A percentile compares a stretch with the other conserved stretches of the same genome.
These are phyloP conservation scores for Russula abietina DNA, from an alignment of 768 basidiomycete species.

Conservation along the genomic window DNA sequence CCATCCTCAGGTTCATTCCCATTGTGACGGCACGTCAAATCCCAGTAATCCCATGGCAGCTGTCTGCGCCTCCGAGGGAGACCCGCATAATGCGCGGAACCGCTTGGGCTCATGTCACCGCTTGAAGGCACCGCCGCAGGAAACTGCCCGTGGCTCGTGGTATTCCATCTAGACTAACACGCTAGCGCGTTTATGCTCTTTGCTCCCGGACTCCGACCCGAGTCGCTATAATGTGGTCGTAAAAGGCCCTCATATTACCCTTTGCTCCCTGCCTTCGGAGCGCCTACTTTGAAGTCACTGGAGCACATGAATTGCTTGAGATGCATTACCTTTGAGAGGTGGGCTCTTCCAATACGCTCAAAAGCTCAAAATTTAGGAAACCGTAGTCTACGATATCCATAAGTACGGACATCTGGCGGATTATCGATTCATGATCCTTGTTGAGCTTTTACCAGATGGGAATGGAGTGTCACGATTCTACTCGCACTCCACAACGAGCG, in stretches of 20 bases:
- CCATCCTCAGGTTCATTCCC: neutral
- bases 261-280: neutral
- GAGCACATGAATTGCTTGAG: neutral
- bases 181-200: neutral
- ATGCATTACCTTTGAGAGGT: neutral
- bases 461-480: neutral
- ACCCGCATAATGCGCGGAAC: neutral
- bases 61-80: neutral
- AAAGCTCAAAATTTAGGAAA: neutral
- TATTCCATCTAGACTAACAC: too few relatives aligned
- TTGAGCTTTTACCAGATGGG: neutral
- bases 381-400: too few relatives aligned
- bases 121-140: neutral
- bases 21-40: neutral
- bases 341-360: neutral
- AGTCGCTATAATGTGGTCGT: neutral
- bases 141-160: neutral
- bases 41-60: neutral
- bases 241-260: neutral
- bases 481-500: neutral
- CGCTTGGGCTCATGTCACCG: neutral
- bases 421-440: neutral
- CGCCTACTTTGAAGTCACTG: neutral
- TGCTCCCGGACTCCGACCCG: neutral
- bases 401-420: neutral